These are phyloP conservation scores for Phytophthora sp. DNA, from an alignment of 352 stramenopile species.

Conservation along the genomic window DNA sequence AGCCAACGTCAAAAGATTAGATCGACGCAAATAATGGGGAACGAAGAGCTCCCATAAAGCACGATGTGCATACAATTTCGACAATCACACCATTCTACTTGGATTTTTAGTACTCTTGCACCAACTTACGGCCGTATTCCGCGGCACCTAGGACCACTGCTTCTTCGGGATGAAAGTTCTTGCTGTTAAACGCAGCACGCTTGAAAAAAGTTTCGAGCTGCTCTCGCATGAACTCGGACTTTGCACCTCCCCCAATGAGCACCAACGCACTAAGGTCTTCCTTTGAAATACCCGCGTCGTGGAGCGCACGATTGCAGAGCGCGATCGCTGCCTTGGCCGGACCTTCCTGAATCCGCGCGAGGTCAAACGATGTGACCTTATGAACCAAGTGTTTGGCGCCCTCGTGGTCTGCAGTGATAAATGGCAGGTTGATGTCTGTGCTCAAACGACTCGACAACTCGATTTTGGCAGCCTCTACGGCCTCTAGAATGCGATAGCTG, in stretches of 20 bases:
- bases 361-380: conserved; percentile 60
- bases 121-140: conserved; percentile 58
- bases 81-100: background rate
- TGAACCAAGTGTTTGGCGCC: conserved; percentile 79
- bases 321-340: conserved; percentile 38
- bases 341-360: conserved; percentile 51
- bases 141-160: conserved; percentile 64
- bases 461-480: conserved; percentile 73
- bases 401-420: conserved; percentile 74
- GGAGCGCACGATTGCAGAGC: conserved; percentile 48
- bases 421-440: conserved; percentile 78
- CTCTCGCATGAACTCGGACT: conserved; percentile 55
- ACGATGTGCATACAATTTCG: conserved; percentile 5
- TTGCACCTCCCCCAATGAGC: conserved; percentile 62
- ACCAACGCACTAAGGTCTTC: conserved; percentile 54
- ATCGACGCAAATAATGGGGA: too few relatives aligned
- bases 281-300: conserved; percentile 41
- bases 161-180: conserved; percentile 63
- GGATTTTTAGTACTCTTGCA: conserved; percentile 37
- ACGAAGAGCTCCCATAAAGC: conserved; percentile 4
- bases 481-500: conserved; percentile 70
- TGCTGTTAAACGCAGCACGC: conserved; percentile 48
- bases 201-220: conserved; percentile 64
- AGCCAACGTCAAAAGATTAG: conserved; percentile 12
- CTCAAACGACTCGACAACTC: conserved; percentile 61